Conservation (phyloP, 176 grass and related monocot species). For the Oryza officinalis region DNA sequence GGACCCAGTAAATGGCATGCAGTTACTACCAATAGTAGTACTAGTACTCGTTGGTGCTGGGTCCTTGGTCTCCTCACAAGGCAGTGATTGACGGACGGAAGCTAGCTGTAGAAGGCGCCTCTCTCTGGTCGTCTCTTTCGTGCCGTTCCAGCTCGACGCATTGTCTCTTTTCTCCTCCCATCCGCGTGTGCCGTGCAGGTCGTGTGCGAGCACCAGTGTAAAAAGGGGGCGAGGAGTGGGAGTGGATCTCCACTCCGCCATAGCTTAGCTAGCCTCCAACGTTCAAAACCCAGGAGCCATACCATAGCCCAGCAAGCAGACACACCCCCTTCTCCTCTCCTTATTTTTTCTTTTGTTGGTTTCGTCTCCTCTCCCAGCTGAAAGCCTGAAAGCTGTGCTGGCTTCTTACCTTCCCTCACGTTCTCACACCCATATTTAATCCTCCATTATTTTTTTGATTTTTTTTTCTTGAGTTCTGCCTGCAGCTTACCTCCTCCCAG, state of each 20-base stretch:
- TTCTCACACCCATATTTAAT: conserved; percentile 55
- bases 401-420: conserved; percentile 58
- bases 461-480: conserved; percentile 3
- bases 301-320: background rate
- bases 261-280: background rate
- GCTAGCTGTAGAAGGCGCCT: background rate
- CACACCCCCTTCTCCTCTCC: background rate
- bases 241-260: conserved; percentile 48
- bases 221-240: background rate
- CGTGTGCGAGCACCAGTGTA: conserved; percentile 13
- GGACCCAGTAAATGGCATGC: background rate
- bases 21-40: background rate
- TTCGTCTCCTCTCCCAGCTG: no score
- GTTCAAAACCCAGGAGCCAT: conserved; percentile 34
- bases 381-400: conserved; percentile 12
- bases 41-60: background rate
- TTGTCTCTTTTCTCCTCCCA: background rate
- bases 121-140: background rate
- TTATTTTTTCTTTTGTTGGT: background rate
- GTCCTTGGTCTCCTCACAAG: background rate
- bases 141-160: conserved; percentile 11
- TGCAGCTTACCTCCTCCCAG: background rate
- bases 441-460: background rate
- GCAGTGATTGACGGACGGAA: background rate
- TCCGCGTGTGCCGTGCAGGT: background rate